A percentile compares a stretch with the other conserved stretches of the same genome.
phyloP scores from a whole-genome alignment of 306 rosid species.

The Fragaria iinumae region DNA sequence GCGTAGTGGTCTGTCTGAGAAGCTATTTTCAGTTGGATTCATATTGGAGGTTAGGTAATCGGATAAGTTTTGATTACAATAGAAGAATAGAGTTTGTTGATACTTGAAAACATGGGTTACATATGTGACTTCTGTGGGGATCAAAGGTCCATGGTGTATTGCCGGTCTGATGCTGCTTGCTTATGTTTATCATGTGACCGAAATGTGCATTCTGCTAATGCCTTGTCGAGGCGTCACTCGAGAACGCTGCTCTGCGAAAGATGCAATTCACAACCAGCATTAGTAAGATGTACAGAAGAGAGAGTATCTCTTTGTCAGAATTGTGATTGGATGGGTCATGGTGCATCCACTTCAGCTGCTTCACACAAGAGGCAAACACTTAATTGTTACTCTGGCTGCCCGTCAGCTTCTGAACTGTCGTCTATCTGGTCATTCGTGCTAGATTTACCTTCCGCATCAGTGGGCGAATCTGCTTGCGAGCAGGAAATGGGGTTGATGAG shows the following conservation, averaged over 20 bases:
- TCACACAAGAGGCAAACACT: constrained; percentile 72
- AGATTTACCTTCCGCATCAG: constrained; percentile 52
- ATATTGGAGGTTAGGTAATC: constrained; percentile 26
- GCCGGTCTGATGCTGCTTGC: constrained; percentile 92
- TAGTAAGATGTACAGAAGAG: constrained; percentile 80
- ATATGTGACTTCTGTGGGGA: constrained; percentile 85
- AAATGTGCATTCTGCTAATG: constrained; percentile 92
- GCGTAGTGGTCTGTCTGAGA: constrained; percentile 24
- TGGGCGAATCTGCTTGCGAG: constrained; percentile 75
- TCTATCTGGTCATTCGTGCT: constrained; percentile 85
- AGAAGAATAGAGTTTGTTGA: constrained; percentile 19
- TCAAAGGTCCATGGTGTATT: constrained; percentile 85
- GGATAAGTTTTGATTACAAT: constrained; percentile 28
- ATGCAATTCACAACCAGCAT: constrained; percentile 79
- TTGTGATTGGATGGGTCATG: constrained; percentile 89
- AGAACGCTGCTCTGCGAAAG: constrained; percentile 86
- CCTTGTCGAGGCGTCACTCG: constrained; percentile 83
- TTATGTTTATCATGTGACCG: constrained; percentile 94
- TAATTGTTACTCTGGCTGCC: constrained; percentile 87
- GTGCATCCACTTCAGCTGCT: constrained; percentile 52
- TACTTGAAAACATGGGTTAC: constrained; percentile 65
- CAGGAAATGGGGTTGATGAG: constrained; percentile 88
- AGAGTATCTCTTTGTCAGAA: constrained; percentile 84
- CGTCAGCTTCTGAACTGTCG: constrained; percentile 84
- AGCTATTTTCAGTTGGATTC: constrained; percentile 25